Base-by-base conservation (phyloP, 805 yeast genomes). In the Jamesozyma gamospora region DNA sequence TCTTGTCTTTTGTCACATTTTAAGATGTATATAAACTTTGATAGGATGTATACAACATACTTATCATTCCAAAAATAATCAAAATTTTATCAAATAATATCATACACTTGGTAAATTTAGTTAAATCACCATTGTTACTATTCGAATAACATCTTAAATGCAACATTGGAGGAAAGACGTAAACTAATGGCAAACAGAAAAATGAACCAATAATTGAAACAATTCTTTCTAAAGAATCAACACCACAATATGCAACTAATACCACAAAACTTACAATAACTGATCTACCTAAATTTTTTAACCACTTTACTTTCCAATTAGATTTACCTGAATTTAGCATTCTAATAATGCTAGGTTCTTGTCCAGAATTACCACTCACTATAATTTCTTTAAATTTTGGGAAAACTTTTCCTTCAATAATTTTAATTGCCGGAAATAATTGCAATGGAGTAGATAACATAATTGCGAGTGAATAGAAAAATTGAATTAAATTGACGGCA, bases 101-200 rank as follows among this genome's bases (percentile, higher is more conserved):
- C 3, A 50, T 51, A 55, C 68, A 60, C 17, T 34, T 42, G 17
- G 39, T 26, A 2, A 32, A 41, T 4, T 28, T 34, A 8, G 43
- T 44, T 12, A 55, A 34, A 2, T 55, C 54, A 24, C 21, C 18
- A 16, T 28, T 15, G 4, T 38, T 28, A 2, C 16, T n/a, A 19
- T 61, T 51, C 10, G 67, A 65, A 44, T 77, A 73, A 40, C 76
- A 65, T 52, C 65, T 71, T 40, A 75, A 65, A 52, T 83, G 92
- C 39, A 83, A 63, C 69, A 83, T 67, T 14, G 94, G 92, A 8
- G 94, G 92, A 52, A 82, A 82, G 76, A 83, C 78, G 63, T 83
- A 83, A 4, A 83, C 92, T 63, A 83, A 69, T 2, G 94, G 94
- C 40, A 83, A 80, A 52, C 94, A 83, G 1, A 90, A 88, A 63